A percentile compares a stretch with the other conserved stretches of the same genome.
These are phyloP conservation scores for Penicillium pancosmium DNA, from an alignment of 495 filamentous ascomycete species.

Conservation along the genomic window DNA sequence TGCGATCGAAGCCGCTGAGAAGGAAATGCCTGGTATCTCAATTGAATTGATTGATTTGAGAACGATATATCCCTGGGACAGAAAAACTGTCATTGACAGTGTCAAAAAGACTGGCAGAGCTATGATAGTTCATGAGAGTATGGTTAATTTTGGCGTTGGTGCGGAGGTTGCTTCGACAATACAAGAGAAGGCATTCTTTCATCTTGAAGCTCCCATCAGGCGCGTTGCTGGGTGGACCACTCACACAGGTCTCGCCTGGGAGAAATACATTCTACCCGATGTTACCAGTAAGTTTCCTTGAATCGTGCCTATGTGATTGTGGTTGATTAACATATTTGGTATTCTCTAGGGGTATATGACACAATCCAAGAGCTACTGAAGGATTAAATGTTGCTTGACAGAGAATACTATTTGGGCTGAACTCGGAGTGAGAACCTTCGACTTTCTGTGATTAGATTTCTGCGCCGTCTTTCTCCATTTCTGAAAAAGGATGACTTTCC, in stretches of 20 bases:
- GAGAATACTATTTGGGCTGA: too few relatives aligned
- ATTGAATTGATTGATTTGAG: constrained; percentile 91
- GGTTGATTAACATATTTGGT: not conserved
- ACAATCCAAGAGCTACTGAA: constrained; percentile 1
- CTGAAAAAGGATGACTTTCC: too few relatives aligned
- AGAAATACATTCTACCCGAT: constrained; percentile 88
- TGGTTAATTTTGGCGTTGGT: constrained; percentile 92
- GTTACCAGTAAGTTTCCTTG: constrained; percentile 73
- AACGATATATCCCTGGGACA: constrained; percentile 95
- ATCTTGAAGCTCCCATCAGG: constrained; percentile 88
- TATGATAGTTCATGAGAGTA: constrained; percentile 92
- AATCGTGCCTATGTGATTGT: not conserved
- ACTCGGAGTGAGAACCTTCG: too few relatives aligned
- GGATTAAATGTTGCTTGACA: not conserved
- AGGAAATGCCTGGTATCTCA: constrained; percentile 69
- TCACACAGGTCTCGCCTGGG: constrained; percentile 79
- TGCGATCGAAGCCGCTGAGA: constrained; percentile 80
- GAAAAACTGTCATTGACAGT: constrained; percentile 77
- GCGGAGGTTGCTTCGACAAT: constrained; percentile 92
- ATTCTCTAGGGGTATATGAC: constrained; percentile 10
- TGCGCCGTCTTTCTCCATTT: too few relatives aligned
- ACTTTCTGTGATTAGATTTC: too few relatives aligned
- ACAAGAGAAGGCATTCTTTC: constrained; percentile 84
- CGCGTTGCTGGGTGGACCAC: constrained; percentile 93
- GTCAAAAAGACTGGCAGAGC: constrained; percentile 89